A percentile compares a stretch with the other conserved stretches of the same genome.
phyloP scores from a whole-genome alignment of 768 basidiomycete species.

The Panellus pusillus region DNA sequence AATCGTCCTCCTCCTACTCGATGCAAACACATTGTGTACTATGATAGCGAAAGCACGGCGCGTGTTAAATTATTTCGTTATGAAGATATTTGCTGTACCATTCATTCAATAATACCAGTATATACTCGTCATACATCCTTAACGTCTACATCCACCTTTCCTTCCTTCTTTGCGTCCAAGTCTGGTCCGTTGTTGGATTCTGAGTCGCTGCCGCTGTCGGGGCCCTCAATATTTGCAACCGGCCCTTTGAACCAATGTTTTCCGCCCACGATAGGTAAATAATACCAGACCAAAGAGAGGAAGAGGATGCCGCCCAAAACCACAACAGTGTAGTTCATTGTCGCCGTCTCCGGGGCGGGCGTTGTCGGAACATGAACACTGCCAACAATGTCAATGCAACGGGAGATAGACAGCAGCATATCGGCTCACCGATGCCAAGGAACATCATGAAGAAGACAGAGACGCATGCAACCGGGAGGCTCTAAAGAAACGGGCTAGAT shows the following conservation, averaged over 20 bases:
- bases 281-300: constrained; percentile 58
- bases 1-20: not conserved
- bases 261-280: constrained; percentile 44
- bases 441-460: constrained; percentile 59
- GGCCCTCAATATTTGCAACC: not conserved
- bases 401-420: not conserved
- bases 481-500: constrained; percentile 29
- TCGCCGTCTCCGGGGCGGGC: constrained; percentile 30
- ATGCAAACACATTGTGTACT: not conserved
- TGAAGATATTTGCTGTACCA: too few species aligned
- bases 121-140: too few species aligned
- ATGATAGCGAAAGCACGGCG: too few species aligned
- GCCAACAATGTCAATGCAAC: not conserved
- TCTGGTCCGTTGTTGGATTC: not conserved
- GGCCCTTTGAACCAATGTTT: constrained; percentile 31
- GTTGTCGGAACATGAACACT: constrained; percentile 53
- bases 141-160: too few species aligned
- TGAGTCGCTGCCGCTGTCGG: not conserved
- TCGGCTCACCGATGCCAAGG: constrained; percentile 34
- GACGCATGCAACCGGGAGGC: constrained; percentile 46
- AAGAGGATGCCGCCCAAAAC: constrained; percentile 54
- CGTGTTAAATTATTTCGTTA: too few species aligned
- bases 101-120: too few species aligned
- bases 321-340: constrained; percentile 65
- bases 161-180: too few species aligned